Evolutionary conservation across 495 filamentous ascomycete genomes (phyloP).

Genomic region (Parmelia sp.): DNA sequence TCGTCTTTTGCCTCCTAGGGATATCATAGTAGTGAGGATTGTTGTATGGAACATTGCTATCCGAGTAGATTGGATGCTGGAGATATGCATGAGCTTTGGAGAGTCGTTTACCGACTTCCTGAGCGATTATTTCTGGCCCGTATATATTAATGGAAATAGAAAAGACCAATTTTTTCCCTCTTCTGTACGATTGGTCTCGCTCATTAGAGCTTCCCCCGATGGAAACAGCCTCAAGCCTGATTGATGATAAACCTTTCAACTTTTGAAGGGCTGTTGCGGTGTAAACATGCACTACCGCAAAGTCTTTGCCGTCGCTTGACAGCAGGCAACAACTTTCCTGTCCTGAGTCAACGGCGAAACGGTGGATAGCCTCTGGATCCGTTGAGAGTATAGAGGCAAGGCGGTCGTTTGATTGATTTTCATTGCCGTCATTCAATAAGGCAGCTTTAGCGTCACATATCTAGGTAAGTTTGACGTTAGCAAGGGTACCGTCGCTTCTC

Average conservation of each 20-base stretch:
- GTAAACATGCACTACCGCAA: not conserved
- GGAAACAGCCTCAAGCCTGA: not conserved
- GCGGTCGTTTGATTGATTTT: not conserved
- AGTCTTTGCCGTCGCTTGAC: not conserved
- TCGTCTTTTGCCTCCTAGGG: not conserved
- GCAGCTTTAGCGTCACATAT: not conserved
- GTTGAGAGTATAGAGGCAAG: not conserved
- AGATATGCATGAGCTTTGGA: not conserved
- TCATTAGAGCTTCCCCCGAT: not conserved
- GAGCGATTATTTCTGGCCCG: not conserved
- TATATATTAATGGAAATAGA: not conserved
- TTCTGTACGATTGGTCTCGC: not conserved
- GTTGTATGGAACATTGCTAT: not conserved
- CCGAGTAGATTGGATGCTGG: not conserved
- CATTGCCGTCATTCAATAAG: not conserved
- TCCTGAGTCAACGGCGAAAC: not conserved
- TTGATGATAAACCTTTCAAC: not conserved
- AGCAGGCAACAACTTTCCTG: not conserved
- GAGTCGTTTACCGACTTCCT: not conserved
- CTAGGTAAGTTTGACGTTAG: not conserved
- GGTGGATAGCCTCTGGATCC: not conserved
- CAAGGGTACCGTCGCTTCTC: not conserved
- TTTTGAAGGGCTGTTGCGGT: not conserved
- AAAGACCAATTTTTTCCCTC: not conserved
- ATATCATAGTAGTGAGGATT: not conserved